A percentile compares a stretch with the other conserved stretches of the same genome.
Evolutionary conservation across 2,329 filamentous ascomycete genomes (phyloP).

Genomic region (Teratosphaeria viscida): DNA sequence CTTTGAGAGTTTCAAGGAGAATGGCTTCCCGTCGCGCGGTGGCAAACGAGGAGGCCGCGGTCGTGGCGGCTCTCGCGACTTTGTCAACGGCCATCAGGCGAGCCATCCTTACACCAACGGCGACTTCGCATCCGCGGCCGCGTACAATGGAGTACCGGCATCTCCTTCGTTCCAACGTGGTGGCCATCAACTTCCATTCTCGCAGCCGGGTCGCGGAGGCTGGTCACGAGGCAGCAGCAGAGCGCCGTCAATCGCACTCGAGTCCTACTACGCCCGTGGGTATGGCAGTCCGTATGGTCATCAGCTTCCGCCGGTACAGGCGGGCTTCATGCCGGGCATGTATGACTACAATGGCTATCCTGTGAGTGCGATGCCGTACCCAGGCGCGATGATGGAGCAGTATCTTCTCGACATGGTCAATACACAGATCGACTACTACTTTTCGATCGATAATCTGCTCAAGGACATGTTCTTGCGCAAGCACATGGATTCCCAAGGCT

Average conservation of each 20-base stretch:
- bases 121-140: slow-evolving; percentile 14
- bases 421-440: slow-evolving; percentile 74
- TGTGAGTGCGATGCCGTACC: slow-evolving; percentile 43
- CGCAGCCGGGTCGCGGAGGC: slow-evolving; percentile 29
- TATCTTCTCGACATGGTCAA: slow-evolving; percentile 48
- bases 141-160: slow-evolving; percentile 13
- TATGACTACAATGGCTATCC: slow-evolving; percentile 32
- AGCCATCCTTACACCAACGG: slow-evolving; percentile 12
- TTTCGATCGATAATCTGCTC: slow-evolving; percentile 88
- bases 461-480: slow-evolving; percentile 83
- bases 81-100: slow-evolving; percentile 19
- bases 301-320: slow-evolving; percentile 34
- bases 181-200: slow-evolving; percentile 18
- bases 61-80: slow-evolving; percentile 22
- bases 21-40: slow-evolving; percentile 12
- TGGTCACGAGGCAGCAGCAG: slow-evolving; percentile 41
- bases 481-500: slow-evolving; percentile 93
- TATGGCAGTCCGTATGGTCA: slow-evolving; percentile 16
- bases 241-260: slow-evolving; percentile 52
- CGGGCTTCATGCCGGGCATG: slow-evolving; percentile 40
- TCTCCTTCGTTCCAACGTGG: slow-evolving; percentile 24
- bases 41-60: slow-evolving; percentile 24
- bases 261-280: slow-evolving; percentile 38
- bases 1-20: slow-evolving; percentile 16
- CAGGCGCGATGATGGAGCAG: slow-evolving; percentile 48